These are phyloP conservation scores for Trametes polyzona DNA, from an alignment of 1,284 basidiomycete species.

Conservation along the genomic window DNA sequence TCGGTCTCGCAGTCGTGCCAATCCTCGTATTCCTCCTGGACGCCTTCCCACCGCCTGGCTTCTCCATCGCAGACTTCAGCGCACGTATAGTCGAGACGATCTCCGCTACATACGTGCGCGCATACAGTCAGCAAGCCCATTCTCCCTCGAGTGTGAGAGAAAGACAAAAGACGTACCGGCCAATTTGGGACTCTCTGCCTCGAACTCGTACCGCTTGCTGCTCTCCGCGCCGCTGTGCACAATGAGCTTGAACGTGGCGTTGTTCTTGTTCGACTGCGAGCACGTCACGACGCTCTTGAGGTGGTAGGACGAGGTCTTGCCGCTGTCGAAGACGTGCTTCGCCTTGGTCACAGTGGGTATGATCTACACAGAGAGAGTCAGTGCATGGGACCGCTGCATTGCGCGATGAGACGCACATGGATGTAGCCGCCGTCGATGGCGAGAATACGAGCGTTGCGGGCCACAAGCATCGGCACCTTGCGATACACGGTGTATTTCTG, in stretches of 20 bases:
- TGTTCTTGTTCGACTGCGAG: slow-evolving; percentile 82
- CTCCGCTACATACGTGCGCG: too few relatives aligned
- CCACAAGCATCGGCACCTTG: slow-evolving; percentile 91
- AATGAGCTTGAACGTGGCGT: slow-evolving; percentile 85
- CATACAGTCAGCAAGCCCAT: neutral
- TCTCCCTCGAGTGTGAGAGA: too few relatives aligned
- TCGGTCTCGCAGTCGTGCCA: slow-evolving; percentile 16
- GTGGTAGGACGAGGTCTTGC: slow-evolving; percentile 91
- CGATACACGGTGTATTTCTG: slow-evolving; percentile 94
- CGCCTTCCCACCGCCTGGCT: slow-evolving; percentile 21
- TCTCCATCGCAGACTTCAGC: slow-evolving; percentile 60
- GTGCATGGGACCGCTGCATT: neutral
- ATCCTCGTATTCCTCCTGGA: slow-evolving; percentile 47
- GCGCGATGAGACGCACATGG: slow-evolving; percentile 60
- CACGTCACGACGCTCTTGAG: slow-evolving; percentile 86
- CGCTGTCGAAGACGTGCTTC: slow-evolving; percentile 84
- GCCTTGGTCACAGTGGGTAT: slow-evolving; percentile 86
- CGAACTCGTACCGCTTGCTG: slow-evolving; percentile 96
- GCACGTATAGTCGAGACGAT: slow-evolving; percentile 71
- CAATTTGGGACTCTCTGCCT: slow-evolving; percentile 85
- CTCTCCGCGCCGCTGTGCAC: slow-evolving; percentile 67
- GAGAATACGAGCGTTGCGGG: slow-evolving; percentile 88
- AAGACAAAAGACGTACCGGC: slow-evolving; percentile 60
- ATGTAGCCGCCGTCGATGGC: slow-evolving; percentile 97
- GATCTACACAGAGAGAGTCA: slow-evolving; percentile 55